Evolutionary conservation across 2,329 filamentous ascomycete genomes (phyloP).

Genomic region (Verticillium klebahnii): DNA sequence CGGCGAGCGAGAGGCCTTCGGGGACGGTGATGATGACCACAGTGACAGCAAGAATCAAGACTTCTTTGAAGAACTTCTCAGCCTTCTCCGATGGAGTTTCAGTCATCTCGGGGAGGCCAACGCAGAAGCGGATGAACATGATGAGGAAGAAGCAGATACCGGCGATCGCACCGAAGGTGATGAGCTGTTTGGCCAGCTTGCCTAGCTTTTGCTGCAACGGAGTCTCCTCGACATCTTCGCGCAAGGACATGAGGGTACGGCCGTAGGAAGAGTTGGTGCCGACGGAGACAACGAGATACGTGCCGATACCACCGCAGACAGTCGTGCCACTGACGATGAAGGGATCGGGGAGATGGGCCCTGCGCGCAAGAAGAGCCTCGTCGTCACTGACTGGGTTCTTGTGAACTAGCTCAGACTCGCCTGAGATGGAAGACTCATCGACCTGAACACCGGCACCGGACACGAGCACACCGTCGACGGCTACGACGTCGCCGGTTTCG

Average conservation of each 20-base stretch:
- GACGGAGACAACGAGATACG: conserved; percentile 70
- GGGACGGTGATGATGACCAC: conserved; percentile 57
- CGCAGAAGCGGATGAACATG: conserved; percentile 34
- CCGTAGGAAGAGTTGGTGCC: conserved; percentile 72
- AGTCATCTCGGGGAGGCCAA: conserved; percentile 19
- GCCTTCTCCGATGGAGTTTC: conserved; percentile 41
- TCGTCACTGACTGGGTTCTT: conserved; percentile 62
- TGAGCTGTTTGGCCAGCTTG: conserved; percentile 70
- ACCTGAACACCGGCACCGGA: conserved; percentile 55
- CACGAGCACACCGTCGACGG: conserved; percentile 68
- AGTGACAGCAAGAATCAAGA: conserved; percentile 54
- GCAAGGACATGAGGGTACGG: conserved; percentile 73
- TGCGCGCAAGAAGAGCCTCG: conserved; percentile 48
- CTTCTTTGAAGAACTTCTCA: conserved; percentile 50
- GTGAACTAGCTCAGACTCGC: conserved; percentile 68
- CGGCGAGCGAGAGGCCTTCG: conserved; percentile 57
- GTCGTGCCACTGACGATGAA: conserved; percentile 80
- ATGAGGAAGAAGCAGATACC: conserved; percentile 36
- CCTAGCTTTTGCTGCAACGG: conserved; percentile 76
- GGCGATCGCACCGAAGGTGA: conserved; percentile 33
- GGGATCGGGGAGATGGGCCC: conserved; percentile 61
- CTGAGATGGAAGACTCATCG: conserved; percentile 72
- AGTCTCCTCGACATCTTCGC: conserved; percentile 72
- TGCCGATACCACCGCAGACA: conserved; percentile 70
- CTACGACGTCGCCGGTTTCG: conserved; percentile 68